phyloP scores from a whole-genome alignment of 2,329 filamentous ascomycete genomes.

The Fusarium sambucinum region DNA sequence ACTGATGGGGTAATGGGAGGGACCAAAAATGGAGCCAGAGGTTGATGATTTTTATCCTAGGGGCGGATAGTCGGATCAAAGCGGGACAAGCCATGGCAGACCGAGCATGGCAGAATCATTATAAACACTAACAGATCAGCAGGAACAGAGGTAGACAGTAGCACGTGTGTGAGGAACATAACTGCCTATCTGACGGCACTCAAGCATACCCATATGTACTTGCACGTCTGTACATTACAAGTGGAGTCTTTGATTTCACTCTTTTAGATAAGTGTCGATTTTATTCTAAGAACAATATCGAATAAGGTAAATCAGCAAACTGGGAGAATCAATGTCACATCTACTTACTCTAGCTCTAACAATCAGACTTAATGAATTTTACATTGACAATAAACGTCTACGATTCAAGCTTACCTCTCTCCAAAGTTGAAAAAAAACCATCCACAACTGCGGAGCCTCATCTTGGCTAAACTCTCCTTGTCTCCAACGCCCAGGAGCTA shows the following conservation, averaged over 20 bases:
- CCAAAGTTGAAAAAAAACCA: not conserved
- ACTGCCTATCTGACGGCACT: not conserved
- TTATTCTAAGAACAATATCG: not conserved
- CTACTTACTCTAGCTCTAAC: not conserved
- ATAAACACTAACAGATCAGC: slow-evolving; percentile 19
- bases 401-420: slow-evolving; percentile 19
- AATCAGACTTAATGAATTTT: not conserved
- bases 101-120: slow-evolving; percentile 26
- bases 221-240: slow-evolving; percentile 9
- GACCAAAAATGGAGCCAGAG: slow-evolving; percentile 38
- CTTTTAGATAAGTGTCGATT: not conserved
- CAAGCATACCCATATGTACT: slow-evolving; percentile 23
- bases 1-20: slow-evolving; percentile 31
- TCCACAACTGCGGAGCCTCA: slow-evolving; percentile 26
- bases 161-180: slow-evolving; percentile 11
- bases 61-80: slow-evolving; percentile 39
- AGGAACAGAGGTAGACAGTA: not conserved
- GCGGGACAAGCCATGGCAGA: slow-evolving; percentile 38
- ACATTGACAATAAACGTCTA: not conserved
- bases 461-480: slow-evolving; percentile 25
- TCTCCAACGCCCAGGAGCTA: slow-evolving; percentile 29
- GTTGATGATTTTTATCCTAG: slow-evolving; percentile 36
- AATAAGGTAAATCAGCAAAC: not conserved
- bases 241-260: slow-evolving; percentile 9
- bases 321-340: not conserved